phyloP scores from a whole-genome alignment of 2,329 filamentous ascomycete species.

The Hypoxylon sp. region DNA sequence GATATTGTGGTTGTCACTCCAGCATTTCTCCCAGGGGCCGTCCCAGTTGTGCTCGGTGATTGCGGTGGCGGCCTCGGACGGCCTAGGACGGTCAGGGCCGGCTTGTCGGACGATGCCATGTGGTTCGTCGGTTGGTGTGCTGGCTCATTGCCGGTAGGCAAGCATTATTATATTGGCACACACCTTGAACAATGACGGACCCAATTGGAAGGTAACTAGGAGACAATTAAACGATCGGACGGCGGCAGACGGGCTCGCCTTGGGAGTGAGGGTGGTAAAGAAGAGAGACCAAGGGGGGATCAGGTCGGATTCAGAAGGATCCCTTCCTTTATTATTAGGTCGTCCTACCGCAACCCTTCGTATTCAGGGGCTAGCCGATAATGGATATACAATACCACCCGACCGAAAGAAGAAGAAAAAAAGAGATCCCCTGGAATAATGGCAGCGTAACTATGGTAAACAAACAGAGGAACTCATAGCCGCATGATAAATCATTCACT shows the following conservation, averaged over 20 bases:
- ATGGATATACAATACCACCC: neutral
- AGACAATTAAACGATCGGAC: slow-evolving; percentile 35
- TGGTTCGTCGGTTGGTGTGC: slow-evolving; percentile 24
- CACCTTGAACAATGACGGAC: slow-evolving; percentile 11
- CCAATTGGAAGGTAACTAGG: slow-evolving; percentile 2
- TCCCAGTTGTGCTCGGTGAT: neutral
- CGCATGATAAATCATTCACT: neutral
- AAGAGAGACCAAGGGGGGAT: slow-evolving; percentile 1
- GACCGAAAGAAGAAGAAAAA: slow-evolving; percentile 3
- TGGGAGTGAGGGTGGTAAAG: slow-evolving; percentile 2
- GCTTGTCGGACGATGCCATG: slow-evolving; percentile 37
- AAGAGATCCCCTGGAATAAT: neutral
- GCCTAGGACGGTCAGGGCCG: slow-evolving; percentile 18
- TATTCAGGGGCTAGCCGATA: slow-evolving; percentile 17
- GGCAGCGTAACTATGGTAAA: neutral
- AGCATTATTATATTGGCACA: slow-evolving; percentile 25
- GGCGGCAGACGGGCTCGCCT: slow-evolving; percentile 33
- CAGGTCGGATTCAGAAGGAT: slow-evolving; percentile 26
- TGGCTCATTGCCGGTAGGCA: slow-evolving; percentile 33
- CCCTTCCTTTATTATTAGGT: slow-evolving; percentile 13
- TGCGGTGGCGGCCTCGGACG: slow-evolving; percentile 24
- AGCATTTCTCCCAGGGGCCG: neutral
- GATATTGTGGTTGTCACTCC: slow-evolving; percentile 19
- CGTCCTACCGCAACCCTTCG: neutral
- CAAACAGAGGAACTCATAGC: neutral